These are phyloP conservation scores for Daldinia grandis DNA, from an alignment of 495 filamentous ascomycete genomes.

Conservation along the genomic window DNA sequence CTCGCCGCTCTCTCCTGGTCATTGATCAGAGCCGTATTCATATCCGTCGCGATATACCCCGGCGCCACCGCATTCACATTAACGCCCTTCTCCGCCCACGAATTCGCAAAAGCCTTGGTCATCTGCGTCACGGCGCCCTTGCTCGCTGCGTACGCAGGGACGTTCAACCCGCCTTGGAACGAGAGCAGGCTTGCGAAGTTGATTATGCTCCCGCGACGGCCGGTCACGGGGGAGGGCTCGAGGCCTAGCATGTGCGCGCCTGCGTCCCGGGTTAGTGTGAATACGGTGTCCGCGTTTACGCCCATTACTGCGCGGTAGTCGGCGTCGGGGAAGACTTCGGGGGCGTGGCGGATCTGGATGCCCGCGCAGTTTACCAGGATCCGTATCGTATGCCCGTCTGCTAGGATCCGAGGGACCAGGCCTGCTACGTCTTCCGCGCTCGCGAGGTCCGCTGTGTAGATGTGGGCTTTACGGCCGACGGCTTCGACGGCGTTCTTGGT, in stretches of 20 bases:
- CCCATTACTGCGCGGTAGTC: slow-evolving; percentile 89
- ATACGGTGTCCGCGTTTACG: slow-evolving; percentile 84
- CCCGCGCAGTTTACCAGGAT: slow-evolving; percentile 89
- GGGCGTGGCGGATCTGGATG: slow-evolving; percentile 81
- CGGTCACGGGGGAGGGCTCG: slow-evolving; percentile 58
- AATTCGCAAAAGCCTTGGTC: slow-evolving; percentile 87
- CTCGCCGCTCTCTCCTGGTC: slow-evolving; percentile 72
- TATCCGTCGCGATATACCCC: slow-evolving; percentile 87
- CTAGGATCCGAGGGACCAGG: slow-evolving; percentile 68
- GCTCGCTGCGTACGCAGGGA: slow-evolving; percentile 88
- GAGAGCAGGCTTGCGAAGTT: slow-evolving; percentile 85
- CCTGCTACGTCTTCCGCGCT: slow-evolving; percentile 64
- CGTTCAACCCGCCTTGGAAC: slow-evolving; percentile 91
- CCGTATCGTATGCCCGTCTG: slow-evolving; percentile 66
- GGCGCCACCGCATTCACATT: slow-evolving; percentile 84
- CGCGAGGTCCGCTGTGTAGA: slow-evolving; percentile 80
- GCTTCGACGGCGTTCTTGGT: slow-evolving; percentile 69
- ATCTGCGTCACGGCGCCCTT: slow-evolving; percentile 89
- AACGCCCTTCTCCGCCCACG: slow-evolving; percentile 82
- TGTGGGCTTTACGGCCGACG: slow-evolving; percentile 71
- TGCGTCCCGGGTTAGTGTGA: slow-evolving; percentile 82
- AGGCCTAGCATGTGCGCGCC: slow-evolving; percentile 83
- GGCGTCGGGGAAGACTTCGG: slow-evolving; percentile 77
- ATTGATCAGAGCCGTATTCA: slow-evolving; percentile 85
- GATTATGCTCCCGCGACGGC: slow-evolving; percentile 78